Evolutionary conservation across 768 basidiomycete species (phyloP).

Genomic region (Gautieria morchelliformis): DNA sequence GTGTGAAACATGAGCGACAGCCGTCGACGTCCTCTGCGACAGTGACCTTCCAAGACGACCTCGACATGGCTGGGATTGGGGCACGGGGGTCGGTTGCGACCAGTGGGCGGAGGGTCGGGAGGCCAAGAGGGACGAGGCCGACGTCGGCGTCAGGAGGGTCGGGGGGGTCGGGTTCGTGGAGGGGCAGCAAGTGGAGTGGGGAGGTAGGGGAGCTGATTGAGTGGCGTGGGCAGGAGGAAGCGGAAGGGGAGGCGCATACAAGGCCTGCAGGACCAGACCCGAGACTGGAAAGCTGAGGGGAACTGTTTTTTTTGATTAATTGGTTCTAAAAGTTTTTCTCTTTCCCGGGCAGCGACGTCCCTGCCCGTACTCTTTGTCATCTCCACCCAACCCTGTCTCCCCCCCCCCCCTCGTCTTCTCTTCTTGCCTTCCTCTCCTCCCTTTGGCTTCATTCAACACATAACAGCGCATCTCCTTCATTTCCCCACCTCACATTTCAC

Average conservation of each 20-base stretch:
- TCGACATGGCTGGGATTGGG: constrained; percentile 6
- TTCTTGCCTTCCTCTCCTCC: no score
- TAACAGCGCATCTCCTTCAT: no score
- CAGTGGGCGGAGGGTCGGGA: background rate
- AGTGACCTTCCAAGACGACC: background rate
- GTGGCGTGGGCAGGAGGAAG: background rate
- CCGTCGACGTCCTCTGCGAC: background rate
- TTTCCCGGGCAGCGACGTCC: no score
- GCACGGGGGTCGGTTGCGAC: constrained; percentile 3
- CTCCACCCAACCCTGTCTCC: no score
- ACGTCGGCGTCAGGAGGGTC: no score
- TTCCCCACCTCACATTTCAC: no score
- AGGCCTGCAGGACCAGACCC: background rate
- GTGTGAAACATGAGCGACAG: background rate
- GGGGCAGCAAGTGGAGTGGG: background rate
- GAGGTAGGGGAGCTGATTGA: background rate
- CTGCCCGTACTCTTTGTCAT: no score
- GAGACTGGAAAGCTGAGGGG: no score
- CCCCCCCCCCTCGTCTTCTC: no score
- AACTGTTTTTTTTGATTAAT: no score
- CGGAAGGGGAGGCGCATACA: background rate
- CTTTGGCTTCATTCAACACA: no score
- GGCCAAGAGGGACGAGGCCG: background rate
- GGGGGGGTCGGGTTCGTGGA: background rate
- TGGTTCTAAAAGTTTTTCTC: no score